phyloP scores from a whole-genome alignment of 2,329 filamentous ascomycete genomes.

The Colletotrichum spinosum region DNA sequence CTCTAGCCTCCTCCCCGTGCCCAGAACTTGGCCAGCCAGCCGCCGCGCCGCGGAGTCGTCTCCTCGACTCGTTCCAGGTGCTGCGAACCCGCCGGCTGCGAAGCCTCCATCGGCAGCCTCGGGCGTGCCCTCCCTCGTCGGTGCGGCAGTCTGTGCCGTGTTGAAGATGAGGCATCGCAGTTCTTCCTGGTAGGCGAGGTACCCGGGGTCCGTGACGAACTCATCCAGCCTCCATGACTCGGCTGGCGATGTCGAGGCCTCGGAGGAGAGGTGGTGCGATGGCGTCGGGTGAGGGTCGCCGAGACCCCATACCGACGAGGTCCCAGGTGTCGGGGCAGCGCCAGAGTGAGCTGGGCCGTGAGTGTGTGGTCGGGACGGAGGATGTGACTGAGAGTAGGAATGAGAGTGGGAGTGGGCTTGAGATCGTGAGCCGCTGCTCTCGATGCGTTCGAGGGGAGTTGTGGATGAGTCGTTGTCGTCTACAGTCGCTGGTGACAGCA shows the following conservation, averaged over 20 bases:
- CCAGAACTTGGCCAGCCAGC: conserved; percentile 40
- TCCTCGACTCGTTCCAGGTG: conserved; percentile 31
- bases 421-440: conserved; percentile 16
- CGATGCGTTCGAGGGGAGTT: conserved; percentile 16
- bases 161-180: conserved; percentile 59
- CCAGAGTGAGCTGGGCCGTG: conserved; percentile 13
- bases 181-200: conserved; percentile 59
- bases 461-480: conserved; percentile 10
- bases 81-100: conserved; percentile 16
- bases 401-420: not conserved
- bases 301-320: conserved; percentile 24
- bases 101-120: conserved; percentile 38
- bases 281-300: conserved; percentile 19
- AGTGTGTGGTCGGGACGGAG: not conserved
- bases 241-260: conserved; percentile 41
- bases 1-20: conserved; percentile 48
- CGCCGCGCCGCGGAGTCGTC: conserved; percentile 23
- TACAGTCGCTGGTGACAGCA: conserved; percentile 20
- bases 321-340: conserved; percentile 10
- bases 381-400: conserved; percentile 1
- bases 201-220: conserved; percentile 53
- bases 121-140: conserved; percentile 54
- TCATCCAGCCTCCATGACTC: conserved; percentile 49
- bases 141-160: conserved; percentile 55
- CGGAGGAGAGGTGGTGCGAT: conserved; percentile 32